Percentiles rank a stretch among this genome's conserved stretches.
Evolutionary conservation across 805 yeast species (phyloP).

Genomic region (Candida caryicola): DNA sequence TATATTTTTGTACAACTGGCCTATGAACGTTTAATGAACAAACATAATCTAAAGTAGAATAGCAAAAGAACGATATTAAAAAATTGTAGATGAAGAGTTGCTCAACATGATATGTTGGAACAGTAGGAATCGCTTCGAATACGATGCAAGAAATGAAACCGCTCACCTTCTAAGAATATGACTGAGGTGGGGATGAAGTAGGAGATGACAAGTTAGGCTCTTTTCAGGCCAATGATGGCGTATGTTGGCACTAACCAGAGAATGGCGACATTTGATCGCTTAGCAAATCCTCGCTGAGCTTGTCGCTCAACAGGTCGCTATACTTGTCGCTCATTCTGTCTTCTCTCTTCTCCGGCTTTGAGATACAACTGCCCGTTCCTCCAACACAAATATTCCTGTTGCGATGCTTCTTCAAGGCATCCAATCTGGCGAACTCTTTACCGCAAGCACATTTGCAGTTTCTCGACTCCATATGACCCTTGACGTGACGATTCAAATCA

Average conservation of each 20-base stretch:
- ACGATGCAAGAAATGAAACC: neutral
- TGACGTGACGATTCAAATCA: conserved; percentile 85
- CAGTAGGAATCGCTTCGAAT: neutral
- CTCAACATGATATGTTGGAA: neutral
- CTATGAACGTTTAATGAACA: conserved; percentile 1
- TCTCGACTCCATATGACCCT: conserved; percentile 75
- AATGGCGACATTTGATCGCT: neutral
- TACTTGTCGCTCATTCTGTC: conserved; percentile 3
- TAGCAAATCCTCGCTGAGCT: neutral
- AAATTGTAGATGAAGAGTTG: neutral
- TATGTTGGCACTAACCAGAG: neutral
- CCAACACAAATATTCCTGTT: conserved; percentile 79
- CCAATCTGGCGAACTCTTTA: conserved; percentile 86
- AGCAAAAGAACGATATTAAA: neutral
- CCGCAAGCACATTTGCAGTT: conserved; percentile 82
- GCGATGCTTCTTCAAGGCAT: conserved; percentile 81
- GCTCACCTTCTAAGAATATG: too few relatives aligned
- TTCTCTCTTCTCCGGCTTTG: conserved; percentile 20
- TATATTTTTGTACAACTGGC: neutral
- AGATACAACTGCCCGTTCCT: conserved; percentile 38
- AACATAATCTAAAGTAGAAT: neutral
- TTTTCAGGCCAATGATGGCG: too few relatives aligned
- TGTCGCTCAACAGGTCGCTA: conserved; percentile 6
- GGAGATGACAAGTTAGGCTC: too few relatives aligned
- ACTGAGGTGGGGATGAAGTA: too few relatives aligned